A percentile compares a stretch with the other conserved stretches of the same genome.
Conservation (phyloP, 441 rosid species). For the Populus hybrid region DNA sequence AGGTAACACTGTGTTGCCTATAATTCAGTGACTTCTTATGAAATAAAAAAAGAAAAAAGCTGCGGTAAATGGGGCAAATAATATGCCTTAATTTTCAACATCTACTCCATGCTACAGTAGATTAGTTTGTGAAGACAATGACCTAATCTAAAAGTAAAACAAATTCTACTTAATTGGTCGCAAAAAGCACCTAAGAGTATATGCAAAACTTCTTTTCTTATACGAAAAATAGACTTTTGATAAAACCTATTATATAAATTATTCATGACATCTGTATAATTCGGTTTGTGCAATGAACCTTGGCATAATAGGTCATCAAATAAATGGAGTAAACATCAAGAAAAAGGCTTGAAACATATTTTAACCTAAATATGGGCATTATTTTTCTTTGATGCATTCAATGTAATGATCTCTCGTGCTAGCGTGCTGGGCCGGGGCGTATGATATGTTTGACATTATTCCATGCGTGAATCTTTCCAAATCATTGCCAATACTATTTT, state of each 20-base stretch:
- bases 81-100: not conserved
- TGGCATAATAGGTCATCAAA: not conserved
- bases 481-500: not conserved
- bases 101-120: not conserved
- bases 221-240: not conserved
- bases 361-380: not conserved
- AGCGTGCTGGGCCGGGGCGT: not conserved
- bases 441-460: not conserved
- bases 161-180: not conserved
- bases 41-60: no score
- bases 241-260: not conserved
- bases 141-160: not conserved
- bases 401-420: not conserved
- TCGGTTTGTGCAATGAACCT: conserved; percentile 13
- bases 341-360: conserved; percentile 1
- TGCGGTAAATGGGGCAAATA: not conserved
- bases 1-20: not conserved
- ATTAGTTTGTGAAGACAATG: not conserved
- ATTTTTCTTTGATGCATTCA: not conserved
- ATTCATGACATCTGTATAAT: not conserved
- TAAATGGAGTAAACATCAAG: conserved; percentile 9
- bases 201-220: not conserved
- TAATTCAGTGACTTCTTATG: not conserved
- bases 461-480: not conserved
- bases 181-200: not conserved